Evolutionary conservation across 108 stramenopile species (phyloP).

Genomic region (Cyclotella sp.): DNA sequence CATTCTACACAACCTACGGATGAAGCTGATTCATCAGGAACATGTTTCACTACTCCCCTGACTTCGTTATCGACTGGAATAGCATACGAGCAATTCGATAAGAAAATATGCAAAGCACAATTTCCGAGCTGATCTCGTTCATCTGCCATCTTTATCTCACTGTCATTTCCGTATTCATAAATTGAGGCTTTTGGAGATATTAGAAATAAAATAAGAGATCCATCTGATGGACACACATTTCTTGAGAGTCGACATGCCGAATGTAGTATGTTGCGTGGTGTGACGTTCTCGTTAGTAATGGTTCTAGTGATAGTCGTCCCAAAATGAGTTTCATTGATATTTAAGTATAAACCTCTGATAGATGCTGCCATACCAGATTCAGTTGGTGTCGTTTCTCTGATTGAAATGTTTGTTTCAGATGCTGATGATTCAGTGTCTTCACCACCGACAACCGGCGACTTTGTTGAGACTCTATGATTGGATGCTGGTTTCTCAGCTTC

Average conservation of each 20-base stretch:
- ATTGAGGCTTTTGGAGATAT: conserved; percentile 7
- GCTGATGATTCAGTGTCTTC: too few relatives aligned
- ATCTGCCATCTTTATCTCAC: conserved; percentile 5
- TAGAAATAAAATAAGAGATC: conserved; percentile 15
- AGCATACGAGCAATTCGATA: conserved; percentile 37
- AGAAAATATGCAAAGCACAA: conserved; percentile 38
- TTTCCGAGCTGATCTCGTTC: conserved; percentile 41
- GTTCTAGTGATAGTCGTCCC: not conserved
- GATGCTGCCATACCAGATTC: conserved; percentile 1
- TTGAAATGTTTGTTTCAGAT: not conserved
- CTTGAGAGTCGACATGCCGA: conserved; percentile 36
- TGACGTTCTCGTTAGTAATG: conserved; percentile 13
- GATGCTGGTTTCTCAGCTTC: not conserved
- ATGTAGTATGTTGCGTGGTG: conserved; percentile 34
- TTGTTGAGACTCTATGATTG: not conserved
- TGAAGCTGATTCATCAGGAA: not conserved
- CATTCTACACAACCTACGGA: not conserved
- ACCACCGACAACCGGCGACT: not conserved
- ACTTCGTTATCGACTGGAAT: not conserved
- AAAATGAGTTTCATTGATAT: not conserved
- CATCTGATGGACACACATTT: conserved; percentile 7
- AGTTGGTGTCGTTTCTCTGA: not conserved
- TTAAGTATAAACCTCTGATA: not conserved
- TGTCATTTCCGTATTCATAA: conserved; percentile 18
- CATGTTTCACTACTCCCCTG: not conserved